Evolutionary conservation across 2,329 filamentous ascomycete species (phyloP), one percentile per base, ranked within the genome.

Genomic region (Claviceps sp.): DNA sequence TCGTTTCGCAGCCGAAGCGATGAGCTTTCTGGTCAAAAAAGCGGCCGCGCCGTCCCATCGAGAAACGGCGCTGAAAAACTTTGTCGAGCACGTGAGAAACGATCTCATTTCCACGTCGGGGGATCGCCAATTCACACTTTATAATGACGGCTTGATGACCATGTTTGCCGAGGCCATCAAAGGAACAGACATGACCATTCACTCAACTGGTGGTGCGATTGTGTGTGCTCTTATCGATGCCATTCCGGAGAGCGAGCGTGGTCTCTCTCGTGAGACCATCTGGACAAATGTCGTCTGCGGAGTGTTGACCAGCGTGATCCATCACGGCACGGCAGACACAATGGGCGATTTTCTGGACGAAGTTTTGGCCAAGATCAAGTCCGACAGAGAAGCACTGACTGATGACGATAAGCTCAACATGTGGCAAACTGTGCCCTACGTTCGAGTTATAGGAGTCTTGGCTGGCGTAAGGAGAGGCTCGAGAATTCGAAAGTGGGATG

Each of bases 11-110:
- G 93, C 93, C 26, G 93, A 98, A 69, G 88, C 93, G 2, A 78
- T 98, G 71, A 95, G 90, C 58, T 98, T 97, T 62, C 73, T 98
- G 20, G 77, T 98, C 20, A 85, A 88, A 62, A 97, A 96, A 70
- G 86, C 90, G 6, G 90, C 86, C 2, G 78, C 85, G 16, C 78
- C 82, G 2, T 87, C 88, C 52, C 81, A 87, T 57, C 82, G 88
- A 58, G 85, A 91, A 57, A 78, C 74, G 26, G 81, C 88, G 0
- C 72, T 98, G 38, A 73, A 78, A 13, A 69, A 75, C 13, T 82
- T 96, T n/a, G 70, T 95, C 2, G 71, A 76, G 13, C 84, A 89
- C 66, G 81, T 85, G 1, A 78, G 87, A 48, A 69, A 79, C 11
- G 88, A 95, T 61, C 72, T 95, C 49, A 59, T 75, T 48, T 71